Conservation (phyloP, 2,329 filamentous ascomycete species). For the Amylocarpus encephaloides region DNA sequence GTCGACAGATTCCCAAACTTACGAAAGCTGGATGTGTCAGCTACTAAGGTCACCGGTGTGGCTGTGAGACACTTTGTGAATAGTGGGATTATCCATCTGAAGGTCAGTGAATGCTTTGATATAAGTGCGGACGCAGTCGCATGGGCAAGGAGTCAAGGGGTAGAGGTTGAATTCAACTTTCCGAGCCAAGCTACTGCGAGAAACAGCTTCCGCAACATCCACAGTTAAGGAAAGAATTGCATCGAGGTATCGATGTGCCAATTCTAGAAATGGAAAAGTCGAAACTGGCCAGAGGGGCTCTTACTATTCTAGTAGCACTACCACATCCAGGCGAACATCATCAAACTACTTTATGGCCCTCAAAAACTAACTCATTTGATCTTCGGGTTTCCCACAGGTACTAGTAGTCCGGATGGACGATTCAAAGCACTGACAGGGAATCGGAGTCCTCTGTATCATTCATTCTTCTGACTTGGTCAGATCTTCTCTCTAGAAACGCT, state of each 20-base stretch:
- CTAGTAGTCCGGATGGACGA: too few species aligned
- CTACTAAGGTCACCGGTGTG: conserved; percentile 30
- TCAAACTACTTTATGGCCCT: too few species aligned
- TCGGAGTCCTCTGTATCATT: too few species aligned
- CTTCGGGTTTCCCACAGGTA: too few species aligned
- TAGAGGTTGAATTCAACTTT: conserved; percentile 20
- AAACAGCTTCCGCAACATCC: not conserved
- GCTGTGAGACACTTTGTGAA: conserved; percentile 30
- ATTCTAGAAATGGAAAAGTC: too few species aligned
- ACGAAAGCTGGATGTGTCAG: conserved; percentile 22
- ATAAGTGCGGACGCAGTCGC: conserved; percentile 30
- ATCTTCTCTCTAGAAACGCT: too few species aligned
- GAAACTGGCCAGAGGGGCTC: too few species aligned
- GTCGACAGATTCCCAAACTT: conserved; percentile 24
- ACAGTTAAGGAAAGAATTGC: not conserved
- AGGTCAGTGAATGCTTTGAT: conserved; percentile 22
- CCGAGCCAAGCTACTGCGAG: not conserved
- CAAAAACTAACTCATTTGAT: too few species aligned
- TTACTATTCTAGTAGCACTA: too few species aligned
- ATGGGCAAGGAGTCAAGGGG: conserved; percentile 27
- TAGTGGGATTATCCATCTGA: conserved; percentile 25
- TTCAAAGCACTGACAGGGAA: too few species aligned
- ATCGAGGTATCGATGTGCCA: not conserved
- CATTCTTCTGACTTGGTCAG: too few species aligned
- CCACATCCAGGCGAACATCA: too few species aligned